Evolutionary conservation across 805 yeast species (phyloP).

Genomic region (Suhomyces sp.): DNA sequence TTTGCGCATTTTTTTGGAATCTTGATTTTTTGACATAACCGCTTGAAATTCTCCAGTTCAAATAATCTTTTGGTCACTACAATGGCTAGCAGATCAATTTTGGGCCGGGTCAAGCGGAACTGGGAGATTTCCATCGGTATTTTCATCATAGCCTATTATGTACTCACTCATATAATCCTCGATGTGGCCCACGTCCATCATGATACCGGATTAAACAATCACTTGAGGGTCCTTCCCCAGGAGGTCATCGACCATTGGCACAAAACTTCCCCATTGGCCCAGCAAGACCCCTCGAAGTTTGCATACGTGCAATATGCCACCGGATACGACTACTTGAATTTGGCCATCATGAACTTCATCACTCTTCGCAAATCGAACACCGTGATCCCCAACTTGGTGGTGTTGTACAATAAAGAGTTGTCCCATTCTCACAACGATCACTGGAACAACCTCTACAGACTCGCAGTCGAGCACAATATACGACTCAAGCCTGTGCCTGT

Average conservation of each 20-base stretch:
- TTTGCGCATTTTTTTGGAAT: background rate
- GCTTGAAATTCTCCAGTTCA: background rate
- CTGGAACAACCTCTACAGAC: slow-evolving; percentile 12
- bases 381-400: slow-evolving; percentile 45
- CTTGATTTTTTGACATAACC: background rate
- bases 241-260: slow-evolving; percentile 18
- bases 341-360: slow-evolving; percentile 45
- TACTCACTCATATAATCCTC: slow-evolving; percentile 16
- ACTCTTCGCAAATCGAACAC: slow-evolving; percentile 33
- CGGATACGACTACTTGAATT: slow-evolving; percentile 46
- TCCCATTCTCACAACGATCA: slow-evolving; percentile 7
- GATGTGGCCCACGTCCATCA: slow-evolving; percentile 11
- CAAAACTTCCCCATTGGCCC: background rate
- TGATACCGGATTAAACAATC: slow-evolving; percentile 13
- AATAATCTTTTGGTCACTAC: background rate
- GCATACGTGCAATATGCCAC: slow-evolving; percentile 68
- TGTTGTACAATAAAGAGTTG: slow-evolving; percentile 34
- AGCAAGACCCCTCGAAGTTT: slow-evolving; percentile 17
- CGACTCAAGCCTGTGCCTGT: slow-evolving; percentile 23
- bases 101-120: slow-evolving; percentile 7
- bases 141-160: slow-evolving; percentile 19
- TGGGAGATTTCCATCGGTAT: slow-evolving; percentile 26
- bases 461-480: slow-evolving; percentile 21
- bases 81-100: background rate
- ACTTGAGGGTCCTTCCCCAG: slow-evolving; percentile 22